phyloP scores from a whole-genome alignment of 129 eudicot genomes.

The Flaveria robusta region DNA sequence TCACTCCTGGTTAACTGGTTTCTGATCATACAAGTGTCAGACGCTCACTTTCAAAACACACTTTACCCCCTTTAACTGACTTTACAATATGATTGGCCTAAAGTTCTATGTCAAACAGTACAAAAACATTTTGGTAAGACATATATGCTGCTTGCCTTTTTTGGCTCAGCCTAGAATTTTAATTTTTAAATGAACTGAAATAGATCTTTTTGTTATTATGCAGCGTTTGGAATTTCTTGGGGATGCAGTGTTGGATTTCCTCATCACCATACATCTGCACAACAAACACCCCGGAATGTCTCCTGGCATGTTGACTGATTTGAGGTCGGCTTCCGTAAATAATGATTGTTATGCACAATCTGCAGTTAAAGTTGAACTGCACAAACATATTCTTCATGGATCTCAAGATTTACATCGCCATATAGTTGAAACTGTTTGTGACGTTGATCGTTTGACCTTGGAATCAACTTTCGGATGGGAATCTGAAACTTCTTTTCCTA shows the following conservation, averaged over 20 bases:
- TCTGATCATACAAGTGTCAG: no score
- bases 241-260: conserved; percentile 72
- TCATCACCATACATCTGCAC: conserved; percentile 59
- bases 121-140: neutral
- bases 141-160: neutral
- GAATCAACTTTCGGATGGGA: conserved; percentile 74
- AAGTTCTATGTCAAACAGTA: neutral
- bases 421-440: conserved; percentile 35
- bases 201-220: conserved; percentile 1
- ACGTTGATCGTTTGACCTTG: conserved; percentile 30
- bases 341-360: conserved; percentile 79
- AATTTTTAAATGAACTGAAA: neutral
- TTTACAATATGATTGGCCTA: neutral
- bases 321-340: conserved; percentile 84
- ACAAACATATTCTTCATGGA: conserved; percentile 71
- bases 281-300: conserved; percentile 62
- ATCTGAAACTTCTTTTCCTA: conserved; percentile 54
- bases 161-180: neutral
- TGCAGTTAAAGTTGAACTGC: conserved; percentile 52
- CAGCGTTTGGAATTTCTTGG: conserved; percentile 93
- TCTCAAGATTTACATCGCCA: conserved; percentile 62
- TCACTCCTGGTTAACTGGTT: no score
- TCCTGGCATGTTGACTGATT: conserved; percentile 79
- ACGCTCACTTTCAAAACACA: neutral
- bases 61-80: neutral